Base-by-base conservation (phyloP, 192 early-diverging fungal species). In the Podila clonocystis region DNA sequence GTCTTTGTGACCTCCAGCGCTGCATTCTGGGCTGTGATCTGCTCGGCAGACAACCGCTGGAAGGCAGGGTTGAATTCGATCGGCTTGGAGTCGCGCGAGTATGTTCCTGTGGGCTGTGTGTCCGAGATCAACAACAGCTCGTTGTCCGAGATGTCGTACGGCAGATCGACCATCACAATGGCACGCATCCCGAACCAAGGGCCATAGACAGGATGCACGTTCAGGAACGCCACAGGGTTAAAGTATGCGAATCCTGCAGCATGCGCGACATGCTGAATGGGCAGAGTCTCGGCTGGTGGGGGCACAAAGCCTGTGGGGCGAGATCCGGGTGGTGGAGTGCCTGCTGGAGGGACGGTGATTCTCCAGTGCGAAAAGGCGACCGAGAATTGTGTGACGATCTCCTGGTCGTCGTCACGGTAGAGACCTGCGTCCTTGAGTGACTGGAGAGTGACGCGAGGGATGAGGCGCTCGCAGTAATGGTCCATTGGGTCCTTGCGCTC, bases 101-200 rank as follows among this genome's bases (percentile, higher is more conserved):
- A 79, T 2, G 75, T 79, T 22, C 75, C 75, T 3, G 75, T 79
- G 5, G 33, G 41, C 4, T 72, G 66, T 2, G 52, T 62, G n/a
- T 71, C 70, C 19, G 48, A 72, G 20, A 79, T 71, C 65, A 73
- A 33, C 24, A 80, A 9, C 62, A 41, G 17, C 55, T 73, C 66
- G 52, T 79, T 79, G 61, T 79, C 75, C 19, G 75, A 79, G 31
- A 72, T 20, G 57, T 72, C 77, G 29, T 73, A 80, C 4, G 77
- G 77, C 62, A 72, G 28, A 52, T 80, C 77, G 2, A 80, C 71
- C 70, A 68, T 80, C 22, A 73, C 58, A 45, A 80, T 72, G 4
- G 77, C 61, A 0, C 77, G 65, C 77, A 80, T 80, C 19, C 66
- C 77, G 22, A 80, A 80, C 77, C 77, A 80, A 19, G 77, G 77